Evolutionary conservation across 176 grass and related monocot genomes (phyloP), one percentile per base, ranked within the genome.

Genomic region (Cymbopogon citratus): DNA sequence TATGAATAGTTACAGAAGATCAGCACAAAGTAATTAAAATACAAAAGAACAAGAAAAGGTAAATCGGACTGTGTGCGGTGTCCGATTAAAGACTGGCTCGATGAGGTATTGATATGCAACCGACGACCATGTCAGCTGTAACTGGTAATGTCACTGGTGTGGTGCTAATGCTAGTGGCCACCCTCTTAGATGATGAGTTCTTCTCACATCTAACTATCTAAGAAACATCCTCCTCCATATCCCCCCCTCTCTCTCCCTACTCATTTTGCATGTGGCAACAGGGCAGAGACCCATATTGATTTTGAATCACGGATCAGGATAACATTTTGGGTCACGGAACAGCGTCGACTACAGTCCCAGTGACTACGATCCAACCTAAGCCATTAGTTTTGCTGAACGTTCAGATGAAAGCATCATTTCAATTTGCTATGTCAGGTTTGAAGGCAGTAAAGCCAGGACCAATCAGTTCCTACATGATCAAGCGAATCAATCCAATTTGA

Each of bases 401-500:
- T 59, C n/a, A 11, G 54, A 59, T 59, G 21, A 24, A 59, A 59
- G 21, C 21, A 59, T 59, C 54, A 24, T 23, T 59, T 59, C 21
- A 59, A 9, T 24, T 24, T 59, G n/a, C n/a, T 59, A 59, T 60
- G 56, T 12, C 9, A 5, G 56, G n/a, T 60, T 60, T 25, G 24
- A 60, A 60, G 56, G n/a, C 25, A 63, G 25, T 15, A 28, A 14
- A 63, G 25, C 27, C 24, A 27, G 59, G 59, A 27, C 59, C 11
- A 13, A 62, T 62, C 59, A 63, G 60, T 63, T 63, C 12, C 60
- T 28, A 63, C 25, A 28, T 63, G 24, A 29, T 44, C 59, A 77
- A 76, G 43, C 35, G 2, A 81, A 85, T n/a, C 24, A 44, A 83
- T 16, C 67, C 46, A 12, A 71, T 67, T 24, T 43, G 86, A 82